Evolutionary conservation across 2,329 filamentous ascomycete species (phyloP).

Genomic region (Shiraia sp.): DNA sequence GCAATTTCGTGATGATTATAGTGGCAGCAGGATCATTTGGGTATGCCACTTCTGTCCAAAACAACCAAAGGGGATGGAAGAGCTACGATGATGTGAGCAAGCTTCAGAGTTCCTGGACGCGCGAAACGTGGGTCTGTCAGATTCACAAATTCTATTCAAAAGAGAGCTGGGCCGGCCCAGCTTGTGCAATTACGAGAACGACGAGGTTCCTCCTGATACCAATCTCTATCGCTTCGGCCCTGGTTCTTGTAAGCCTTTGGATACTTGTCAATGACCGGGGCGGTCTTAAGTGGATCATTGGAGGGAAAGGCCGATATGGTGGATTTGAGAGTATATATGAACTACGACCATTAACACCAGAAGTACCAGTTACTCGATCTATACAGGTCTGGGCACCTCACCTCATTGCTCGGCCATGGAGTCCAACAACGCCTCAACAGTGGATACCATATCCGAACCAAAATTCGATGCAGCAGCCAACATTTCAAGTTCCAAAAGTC

Average conservation of each 20-base stretch:
- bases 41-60: constrained; percentile 25
- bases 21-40: constrained; percentile 24
- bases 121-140: constrained; percentile 35
- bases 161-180: constrained; percentile 26
- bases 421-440: not conserved
- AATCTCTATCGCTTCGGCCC: constrained; percentile 20
- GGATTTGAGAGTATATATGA: constrained; percentile 32
- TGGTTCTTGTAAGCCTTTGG: constrained; percentile 22
- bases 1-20: constrained; percentile 13
- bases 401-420: constrained; percentile 9
- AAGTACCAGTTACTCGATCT: constrained; percentile 1
- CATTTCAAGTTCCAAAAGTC: constrained; percentile 3
- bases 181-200: constrained; percentile 30
- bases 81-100: constrained; percentile 18
- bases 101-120: constrained; percentile 20
- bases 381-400: constrained; percentile 4
- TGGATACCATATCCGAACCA: constrained; percentile 9
- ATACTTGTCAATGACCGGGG: constrained; percentile 29
- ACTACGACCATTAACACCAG: constrained; percentile 12
- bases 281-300: constrained; percentile 29
- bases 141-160: constrained; percentile 21
- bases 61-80: constrained; percentile 18
- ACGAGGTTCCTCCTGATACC: constrained; percentile 30
- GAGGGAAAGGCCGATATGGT: constrained; percentile 32
- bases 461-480: constrained; percentile 12